A percentile compares a stretch with the other conserved stretches of the same genome.
Conservation (phyloP, 2,329 filamentous ascomycete species). For the Fusarium azukiicola region DNA sequence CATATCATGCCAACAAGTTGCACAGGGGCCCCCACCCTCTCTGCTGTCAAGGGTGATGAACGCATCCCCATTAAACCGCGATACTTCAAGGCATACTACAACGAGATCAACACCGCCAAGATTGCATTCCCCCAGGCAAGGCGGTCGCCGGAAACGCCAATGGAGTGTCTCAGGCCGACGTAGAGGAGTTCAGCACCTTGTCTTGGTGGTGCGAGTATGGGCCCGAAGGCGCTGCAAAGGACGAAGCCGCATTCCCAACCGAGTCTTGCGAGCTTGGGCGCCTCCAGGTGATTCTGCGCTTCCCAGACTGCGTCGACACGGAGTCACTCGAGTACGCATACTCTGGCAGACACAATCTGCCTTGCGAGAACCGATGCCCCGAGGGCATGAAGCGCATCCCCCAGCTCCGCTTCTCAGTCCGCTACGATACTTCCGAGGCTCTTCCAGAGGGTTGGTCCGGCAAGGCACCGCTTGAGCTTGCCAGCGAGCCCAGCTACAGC, state of each 20-base stretch:
- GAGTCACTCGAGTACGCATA: constrained; percentile 49
- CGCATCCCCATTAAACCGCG: too few relatives aligned
- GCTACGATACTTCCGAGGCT: constrained; percentile 67
- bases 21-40: constrained; percentile 64
- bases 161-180: too few relatives aligned
- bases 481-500: constrained; percentile 66
- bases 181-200: too few relatives aligned
- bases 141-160: too few relatives aligned
- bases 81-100: too few relatives aligned
- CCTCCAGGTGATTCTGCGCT: constrained; percentile 50
- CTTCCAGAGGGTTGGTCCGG: constrained; percentile 69
- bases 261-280: constrained; percentile 34
- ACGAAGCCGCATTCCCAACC: too few relatives aligned
- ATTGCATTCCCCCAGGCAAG: too few relatives aligned
- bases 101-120: too few relatives aligned
- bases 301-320: constrained; percentile 51
- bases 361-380: constrained; percentile 61
- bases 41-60: constrained; percentile 39
- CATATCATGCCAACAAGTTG: too few relatives aligned
- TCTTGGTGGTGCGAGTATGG: too few relatives aligned
- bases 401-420: constrained; percentile 70
- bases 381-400: constrained; percentile 68
- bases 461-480: constrained; percentile 66
- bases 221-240: too few relatives aligned
- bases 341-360: constrained; percentile 30